Conservation (phyloP, 352 stramenopile species). For the Pythium periplocum region DNA sequence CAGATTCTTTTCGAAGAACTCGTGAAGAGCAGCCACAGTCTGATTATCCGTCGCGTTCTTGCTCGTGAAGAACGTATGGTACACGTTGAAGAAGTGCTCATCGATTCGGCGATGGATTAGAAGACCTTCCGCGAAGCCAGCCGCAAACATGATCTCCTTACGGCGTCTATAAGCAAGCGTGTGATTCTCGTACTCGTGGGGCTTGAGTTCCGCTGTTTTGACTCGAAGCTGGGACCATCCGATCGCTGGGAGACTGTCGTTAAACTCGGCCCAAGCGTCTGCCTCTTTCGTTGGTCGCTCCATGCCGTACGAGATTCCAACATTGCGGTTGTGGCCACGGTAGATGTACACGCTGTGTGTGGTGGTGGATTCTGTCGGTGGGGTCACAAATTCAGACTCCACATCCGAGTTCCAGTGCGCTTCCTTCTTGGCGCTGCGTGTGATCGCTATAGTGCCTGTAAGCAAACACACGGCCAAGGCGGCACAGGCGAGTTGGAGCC, state of each 20-base stretch:
- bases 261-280: conserved; percentile 41
- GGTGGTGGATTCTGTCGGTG: too few relatives aligned
- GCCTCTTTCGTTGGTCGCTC: neutral
- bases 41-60: conserved; percentile 23
- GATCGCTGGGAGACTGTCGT: conserved; percentile 39
- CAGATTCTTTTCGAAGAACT: conserved; percentile 40
- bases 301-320: conserved; percentile 3
- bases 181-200: conserved; percentile 16
- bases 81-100: conserved; percentile 55
- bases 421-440: too few relatives aligned
- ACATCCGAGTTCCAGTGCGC: too few relatives aligned
- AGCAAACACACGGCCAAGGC: too few relatives aligned
- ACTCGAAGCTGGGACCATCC: conserved; percentile 59
- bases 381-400: too few relatives aligned
- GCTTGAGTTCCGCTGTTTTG: conserved; percentile 21
- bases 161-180: conserved; percentile 10
- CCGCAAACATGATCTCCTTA: conserved; percentile 40
- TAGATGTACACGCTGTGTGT: conserved; percentile 9
- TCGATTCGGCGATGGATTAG: conserved; percentile 64
- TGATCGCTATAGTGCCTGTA: too few relatives aligned
- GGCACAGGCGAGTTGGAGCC: too few relatives aligned
- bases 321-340: neutral
- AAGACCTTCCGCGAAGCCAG: conserved; percentile 48
- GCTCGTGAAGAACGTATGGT: conserved; percentile 41
- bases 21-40: conserved; percentile 20